Evolutionary conservation across 768 basidiomycete species (phyloP).

Genomic region (Boletus huronensis): DNA sequence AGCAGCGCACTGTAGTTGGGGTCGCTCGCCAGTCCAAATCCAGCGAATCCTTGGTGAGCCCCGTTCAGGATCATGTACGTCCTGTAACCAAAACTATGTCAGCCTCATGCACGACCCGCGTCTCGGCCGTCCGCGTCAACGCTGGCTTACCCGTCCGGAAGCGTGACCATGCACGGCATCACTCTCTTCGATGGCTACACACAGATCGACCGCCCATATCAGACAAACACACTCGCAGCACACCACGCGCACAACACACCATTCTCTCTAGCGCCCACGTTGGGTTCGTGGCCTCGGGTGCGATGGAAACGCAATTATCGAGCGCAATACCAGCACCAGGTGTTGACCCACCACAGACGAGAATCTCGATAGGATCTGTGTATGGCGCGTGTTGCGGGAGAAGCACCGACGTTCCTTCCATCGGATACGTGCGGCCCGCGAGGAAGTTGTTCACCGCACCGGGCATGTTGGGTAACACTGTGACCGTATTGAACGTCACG

Average conservation of each 20-base stretch:
- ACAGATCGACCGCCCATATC: neutral
- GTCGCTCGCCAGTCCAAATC: slow-evolving; percentile 64
- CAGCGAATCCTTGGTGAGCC: slow-evolving; percentile 64
- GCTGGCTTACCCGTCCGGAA: slow-evolving; percentile 43
- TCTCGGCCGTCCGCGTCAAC: too few relatives aligned
- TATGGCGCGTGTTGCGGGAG: slow-evolving; percentile 72
- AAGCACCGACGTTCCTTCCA: slow-evolving; percentile 67
- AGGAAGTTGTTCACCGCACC: slow-evolving; percentile 68
- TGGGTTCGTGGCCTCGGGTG: slow-evolving; percentile 59
- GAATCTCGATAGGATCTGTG: slow-evolving; percentile 61
- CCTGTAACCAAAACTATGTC: slow-evolving; percentile 38
- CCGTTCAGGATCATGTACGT: slow-evolving; percentile 77
- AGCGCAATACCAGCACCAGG: slow-evolving; percentile 46
- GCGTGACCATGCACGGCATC: slow-evolving; percentile 71
- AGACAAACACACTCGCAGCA: neutral
- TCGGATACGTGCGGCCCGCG: slow-evolving; percentile 75
- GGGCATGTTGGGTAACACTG: slow-evolving; percentile 66
- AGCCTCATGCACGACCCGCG: neutral
- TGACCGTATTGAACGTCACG: slow-evolving; percentile 57
- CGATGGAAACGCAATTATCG: slow-evolving; percentile 70
- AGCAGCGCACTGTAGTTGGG: slow-evolving; percentile 65
- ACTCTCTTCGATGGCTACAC: slow-evolving; percentile 65
- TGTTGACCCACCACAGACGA: slow-evolving; percentile 77
- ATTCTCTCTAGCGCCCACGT: slow-evolving; percentile 76
- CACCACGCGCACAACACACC: slow-evolving; percentile 41